Evolutionary conservation across 179 eudicot species (phyloP).

Genomic region (Spinacia oleracea): DNA sequence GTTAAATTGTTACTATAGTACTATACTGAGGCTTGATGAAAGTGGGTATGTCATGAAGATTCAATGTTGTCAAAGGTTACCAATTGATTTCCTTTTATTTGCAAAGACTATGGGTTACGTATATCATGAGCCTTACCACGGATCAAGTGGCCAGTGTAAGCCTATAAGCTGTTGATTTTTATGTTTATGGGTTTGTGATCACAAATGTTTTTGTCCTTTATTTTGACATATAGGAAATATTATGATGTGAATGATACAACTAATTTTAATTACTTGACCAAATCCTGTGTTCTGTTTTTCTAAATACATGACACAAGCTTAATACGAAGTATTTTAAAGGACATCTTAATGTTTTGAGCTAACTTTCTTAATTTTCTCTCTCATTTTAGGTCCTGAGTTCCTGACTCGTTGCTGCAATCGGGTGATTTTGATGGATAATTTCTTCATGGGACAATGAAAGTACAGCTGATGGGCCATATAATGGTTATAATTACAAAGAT

Average conservation of each 20-base stretch:
- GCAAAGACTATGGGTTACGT: too few relatives aligned
- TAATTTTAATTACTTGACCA: not conserved
- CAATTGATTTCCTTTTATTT: too few relatives aligned
- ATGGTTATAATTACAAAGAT: slow-evolving; percentile 21
- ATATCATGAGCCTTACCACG: too few relatives aligned
- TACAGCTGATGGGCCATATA: slow-evolving; percentile 13
- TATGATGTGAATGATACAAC: not conserved
- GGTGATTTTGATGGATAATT: slow-evolving; percentile 16
- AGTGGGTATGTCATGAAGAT: too few relatives aligned
- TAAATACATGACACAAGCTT: not conserved
- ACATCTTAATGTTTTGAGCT: not conserved
- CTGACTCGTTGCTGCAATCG: slow-evolving; percentile 11
- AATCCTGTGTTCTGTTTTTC: not conserved
- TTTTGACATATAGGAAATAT: not conserved
- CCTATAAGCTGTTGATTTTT: not conserved
- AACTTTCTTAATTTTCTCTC: not conserved
- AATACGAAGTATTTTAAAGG: not conserved
- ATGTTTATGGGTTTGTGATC: too few relatives aligned
- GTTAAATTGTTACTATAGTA: not conserved
- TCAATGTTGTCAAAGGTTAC: too few relatives aligned
- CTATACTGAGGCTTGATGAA: not conserved
- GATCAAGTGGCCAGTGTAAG: not conserved
- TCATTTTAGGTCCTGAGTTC: slow-evolving; percentile 5
- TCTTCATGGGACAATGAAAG: slow-evolving; percentile 29
- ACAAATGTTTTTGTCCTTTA: too few relatives aligned